Evolutionary conservation across 1,284 basidiomycete genomes (phyloP).

Genomic region (Cutaneotrichosporon sp.): DNA sequence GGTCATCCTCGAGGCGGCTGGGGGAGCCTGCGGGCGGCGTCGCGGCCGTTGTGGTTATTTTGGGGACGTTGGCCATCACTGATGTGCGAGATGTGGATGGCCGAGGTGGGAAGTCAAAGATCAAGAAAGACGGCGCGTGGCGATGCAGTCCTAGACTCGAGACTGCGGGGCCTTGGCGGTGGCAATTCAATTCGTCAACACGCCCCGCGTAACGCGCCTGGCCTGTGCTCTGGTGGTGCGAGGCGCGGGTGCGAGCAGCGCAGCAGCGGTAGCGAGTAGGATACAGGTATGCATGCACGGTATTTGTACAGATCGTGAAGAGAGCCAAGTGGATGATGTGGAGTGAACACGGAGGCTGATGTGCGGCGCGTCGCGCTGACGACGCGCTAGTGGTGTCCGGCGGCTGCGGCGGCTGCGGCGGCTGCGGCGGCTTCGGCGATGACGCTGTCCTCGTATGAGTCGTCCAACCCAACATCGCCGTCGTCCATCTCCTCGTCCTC

Average conservation of each 20-base stretch:
- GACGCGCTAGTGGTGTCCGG: no score
- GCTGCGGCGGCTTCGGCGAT: no score
- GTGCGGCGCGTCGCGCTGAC: no score
- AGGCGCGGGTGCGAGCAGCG: not conserved
- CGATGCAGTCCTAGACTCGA: not conserved
- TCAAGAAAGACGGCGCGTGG: not conserved
- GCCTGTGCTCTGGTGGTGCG: no score
- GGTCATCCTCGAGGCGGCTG: conserved; percentile 13
- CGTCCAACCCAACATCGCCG: conserved; percentile 8
- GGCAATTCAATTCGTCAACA: not conserved
- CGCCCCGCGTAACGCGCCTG: not conserved
- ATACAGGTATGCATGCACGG: conserved; percentile 1
- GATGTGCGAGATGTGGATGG: not conserved
- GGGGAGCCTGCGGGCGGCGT: conserved; percentile 19
- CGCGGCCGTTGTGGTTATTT: conserved; percentile 22
- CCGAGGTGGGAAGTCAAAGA: not conserved
- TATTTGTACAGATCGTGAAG: not conserved
- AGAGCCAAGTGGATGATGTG: no score
- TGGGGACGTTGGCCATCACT: conserved; percentile 17
- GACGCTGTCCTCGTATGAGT: conserved; percentile 14
- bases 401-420: no score
- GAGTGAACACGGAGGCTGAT: no score
- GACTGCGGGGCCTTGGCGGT: not conserved
- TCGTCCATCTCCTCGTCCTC: conserved; percentile 9
- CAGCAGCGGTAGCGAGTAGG: not conserved